Evolutionary conservation across 1,284 basidiomycete genomes (phyloP).

Genomic region (Inonotus hispidus): DNA sequence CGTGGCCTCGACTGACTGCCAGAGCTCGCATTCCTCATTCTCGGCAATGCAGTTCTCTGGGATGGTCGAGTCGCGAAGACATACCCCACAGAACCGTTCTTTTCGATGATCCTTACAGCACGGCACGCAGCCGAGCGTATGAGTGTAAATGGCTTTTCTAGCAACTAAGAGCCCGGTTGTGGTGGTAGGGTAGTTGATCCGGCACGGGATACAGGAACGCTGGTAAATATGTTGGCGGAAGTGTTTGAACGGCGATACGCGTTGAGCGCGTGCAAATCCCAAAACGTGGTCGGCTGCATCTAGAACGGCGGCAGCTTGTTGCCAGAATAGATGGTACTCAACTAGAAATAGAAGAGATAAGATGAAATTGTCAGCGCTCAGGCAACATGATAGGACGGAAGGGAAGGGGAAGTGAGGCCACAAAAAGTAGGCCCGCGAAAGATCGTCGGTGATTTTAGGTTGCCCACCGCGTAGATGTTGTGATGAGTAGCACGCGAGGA

Average conservation of each 20-base stretch:
- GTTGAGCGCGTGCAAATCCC: slow-evolving; percentile 25
- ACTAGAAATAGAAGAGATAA: slow-evolving; percentile 31
- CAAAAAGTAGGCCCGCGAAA: not conserved
- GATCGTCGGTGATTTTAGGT: not conserved
- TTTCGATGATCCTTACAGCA: slow-evolving; percentile 64
- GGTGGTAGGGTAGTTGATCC: slow-evolving; percentile 53
- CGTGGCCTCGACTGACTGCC: slow-evolving; percentile 58
- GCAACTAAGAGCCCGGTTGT: slow-evolving; percentile 43
- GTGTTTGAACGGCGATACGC: slow-evolving; percentile 37
- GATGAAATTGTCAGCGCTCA: slow-evolving; percentile 15
- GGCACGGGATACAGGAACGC: slow-evolving; percentile 58
- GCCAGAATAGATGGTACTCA: slow-evolving; percentile 56
- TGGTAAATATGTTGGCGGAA: slow-evolving; percentile 36
- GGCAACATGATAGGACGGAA: slow-evolving; percentile 2
- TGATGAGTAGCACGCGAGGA: not conserved
- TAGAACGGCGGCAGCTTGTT: slow-evolving; percentile 44
- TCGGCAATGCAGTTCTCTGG: slow-evolving; percentile 47
- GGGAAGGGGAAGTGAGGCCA: not conserved
- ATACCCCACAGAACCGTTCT: slow-evolving; percentile 56
- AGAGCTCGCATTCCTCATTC: slow-evolving; percentile 66
- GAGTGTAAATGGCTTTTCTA: slow-evolving; percentile 39
- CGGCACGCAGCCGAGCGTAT: slow-evolving; percentile 40
- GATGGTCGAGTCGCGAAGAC: slow-evolving; percentile 53
- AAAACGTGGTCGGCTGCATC: slow-evolving; percentile 44
- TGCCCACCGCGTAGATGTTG: not conserved